These are phyloP conservation scores for Rhizopus microsporus DNA, from an alignment of 371 early-diverging fungal genomes.

Conservation along the genomic window DNA sequence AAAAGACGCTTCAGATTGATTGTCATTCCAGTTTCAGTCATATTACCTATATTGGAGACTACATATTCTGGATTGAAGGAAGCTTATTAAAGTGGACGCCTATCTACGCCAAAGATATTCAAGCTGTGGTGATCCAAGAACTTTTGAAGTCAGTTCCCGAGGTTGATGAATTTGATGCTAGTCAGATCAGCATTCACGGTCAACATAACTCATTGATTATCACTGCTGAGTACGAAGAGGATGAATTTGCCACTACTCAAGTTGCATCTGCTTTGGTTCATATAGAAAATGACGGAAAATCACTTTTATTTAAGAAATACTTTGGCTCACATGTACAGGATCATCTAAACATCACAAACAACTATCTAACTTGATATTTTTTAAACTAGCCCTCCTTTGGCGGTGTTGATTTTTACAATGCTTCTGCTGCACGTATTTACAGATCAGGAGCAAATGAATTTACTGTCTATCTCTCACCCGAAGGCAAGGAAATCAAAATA, in stretches of 20 bases:
- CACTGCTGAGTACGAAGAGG: slow-evolving; percentile 13
- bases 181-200: slow-evolving; percentile 17
- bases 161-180: slow-evolving; percentile 14
- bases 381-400: slow-evolving; percentile 19
- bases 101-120: slow-evolving; percentile 30
- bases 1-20: slow-evolving; percentile 18
- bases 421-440: slow-evolving; percentile 14
- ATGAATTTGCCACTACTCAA: slow-evolving; percentile 4
- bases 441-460: slow-evolving; percentile 11
- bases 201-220: slow-evolving; percentile 14
- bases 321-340: slow-evolving; percentile 29
- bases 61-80: slow-evolving; percentile 42
- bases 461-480: slow-evolving; percentile 12
- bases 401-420: slow-evolving; percentile 19
- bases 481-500: slow-evolving; percentile 19
- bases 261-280: slow-evolving; percentile 22
- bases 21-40: slow-evolving; percentile 16
- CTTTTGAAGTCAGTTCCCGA: slow-evolving; percentile 15
- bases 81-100: slow-evolving; percentile 36
- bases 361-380: background rate
- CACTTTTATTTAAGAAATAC: slow-evolving; percentile 17
- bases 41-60: slow-evolving; percentile 21
- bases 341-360: background rate
- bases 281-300: slow-evolving; percentile 18
- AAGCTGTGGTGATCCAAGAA: slow-evolving; percentile 15